Percentiles rank a stretch among this genome's conserved stretches.
Conservation (phyloP, 768 basidiomycete genomes). For the Boletus edulis region DNA sequence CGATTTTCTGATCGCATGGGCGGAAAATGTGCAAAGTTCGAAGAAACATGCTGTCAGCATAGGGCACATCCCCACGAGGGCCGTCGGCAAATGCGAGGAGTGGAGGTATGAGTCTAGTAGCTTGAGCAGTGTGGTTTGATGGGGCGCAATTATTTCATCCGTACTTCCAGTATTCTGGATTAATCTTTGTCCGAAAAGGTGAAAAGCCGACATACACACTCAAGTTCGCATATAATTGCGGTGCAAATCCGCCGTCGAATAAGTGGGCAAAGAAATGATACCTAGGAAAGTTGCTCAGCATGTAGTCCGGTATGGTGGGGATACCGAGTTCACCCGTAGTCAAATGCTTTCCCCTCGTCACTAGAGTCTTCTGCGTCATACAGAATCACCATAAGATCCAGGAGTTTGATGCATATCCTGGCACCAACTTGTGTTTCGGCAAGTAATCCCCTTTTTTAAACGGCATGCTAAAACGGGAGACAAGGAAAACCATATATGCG, state of each 20-base stretch:
- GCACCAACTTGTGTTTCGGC: constrained; percentile 52
- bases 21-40: constrained; percentile 56
- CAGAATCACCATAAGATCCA: constrained; percentile 70
- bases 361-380: constrained; percentile 66
- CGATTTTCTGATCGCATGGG: constrained; percentile 48
- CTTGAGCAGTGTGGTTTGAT: constrained; percentile 86
- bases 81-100: constrained; percentile 37
- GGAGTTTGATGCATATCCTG: constrained; percentile 62
- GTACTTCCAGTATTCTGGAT: constrained; percentile 38
- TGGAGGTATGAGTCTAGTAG: constrained; percentile 84
- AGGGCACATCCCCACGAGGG: constrained; percentile 45
- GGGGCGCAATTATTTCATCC: constrained; percentile 75
- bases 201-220: constrained; percentile 47
- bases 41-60: constrained; percentile 66
- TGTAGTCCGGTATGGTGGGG: background rate
- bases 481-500: constrained; percentile 23
- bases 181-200: background rate
- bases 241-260: constrained; percentile 57
- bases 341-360: constrained; percentile 68
- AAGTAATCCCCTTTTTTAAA: constrained; percentile 44
- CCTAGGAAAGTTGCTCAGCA: constrained; percentile 34
- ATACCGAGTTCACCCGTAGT: constrained; percentile 57
- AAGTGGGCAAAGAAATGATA: constrained; percentile 65
- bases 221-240: constrained; percentile 59
- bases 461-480: background rate